Percentiles rank a stretch among this genome's conserved stretches.
phyloP scores from a whole-genome alignment of 305 asterid genomes.

The Fraxinus floribunda region DNA sequence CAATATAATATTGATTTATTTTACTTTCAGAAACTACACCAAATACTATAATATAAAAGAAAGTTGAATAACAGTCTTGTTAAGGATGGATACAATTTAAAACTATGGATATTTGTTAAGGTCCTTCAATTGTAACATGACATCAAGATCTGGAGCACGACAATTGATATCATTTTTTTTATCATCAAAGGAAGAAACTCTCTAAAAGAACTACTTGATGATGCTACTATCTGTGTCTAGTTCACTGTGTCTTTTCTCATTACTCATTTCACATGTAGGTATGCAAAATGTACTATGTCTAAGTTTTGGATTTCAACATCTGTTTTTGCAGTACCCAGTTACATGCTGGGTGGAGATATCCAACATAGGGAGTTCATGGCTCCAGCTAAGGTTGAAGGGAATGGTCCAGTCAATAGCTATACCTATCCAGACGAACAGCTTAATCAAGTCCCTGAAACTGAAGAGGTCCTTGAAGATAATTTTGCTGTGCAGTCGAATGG shows the following conservation, averaged over 20 bases:
- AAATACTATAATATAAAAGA: not conserved
- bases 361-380: slow-evolving; percentile 59
- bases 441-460: slow-evolving; percentile 59
- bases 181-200: not conserved
- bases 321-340: slow-evolving; percentile 57
- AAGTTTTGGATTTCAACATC: not conserved
- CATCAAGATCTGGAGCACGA: not conserved
- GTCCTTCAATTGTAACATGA: not conserved
- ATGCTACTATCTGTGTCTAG: not conserved
- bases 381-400: slow-evolving; percentile 53
- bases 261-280: not conserved
- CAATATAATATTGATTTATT: not conserved
- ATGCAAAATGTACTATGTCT: not conserved
- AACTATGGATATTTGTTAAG: not conserved
- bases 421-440: slow-evolving; percentile 60
- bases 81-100: not conserved
- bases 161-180: not conserved
- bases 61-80: not conserved
- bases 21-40: not conserved
- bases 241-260: not conserved
- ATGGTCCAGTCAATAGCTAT: slow-evolving; percentile 44
- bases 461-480: slow-evolving; percentile 52
- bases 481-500: slow-evolving; percentile 73
- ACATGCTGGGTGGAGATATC: slow-evolving; percentile 61
- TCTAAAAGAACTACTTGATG: not conserved